Percentiles rank a stretch among this genome's conserved stretches.
Evolutionary conservation across 2,329 filamentous ascomycete species (phyloP).

Genomic region (Ciborinia camelliae): DNA sequence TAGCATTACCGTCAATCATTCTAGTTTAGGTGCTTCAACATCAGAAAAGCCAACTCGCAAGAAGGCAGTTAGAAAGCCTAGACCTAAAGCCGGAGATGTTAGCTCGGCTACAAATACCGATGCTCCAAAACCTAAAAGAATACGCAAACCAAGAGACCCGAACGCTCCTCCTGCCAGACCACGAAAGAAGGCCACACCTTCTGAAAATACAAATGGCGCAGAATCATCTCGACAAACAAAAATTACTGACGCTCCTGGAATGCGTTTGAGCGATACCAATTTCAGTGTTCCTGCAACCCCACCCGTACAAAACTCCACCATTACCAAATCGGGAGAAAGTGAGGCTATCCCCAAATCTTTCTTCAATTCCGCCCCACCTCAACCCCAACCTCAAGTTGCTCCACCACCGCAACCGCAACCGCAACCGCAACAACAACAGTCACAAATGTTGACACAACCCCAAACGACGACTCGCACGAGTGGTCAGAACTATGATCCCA

Average conservation of each 20-base stretch:
- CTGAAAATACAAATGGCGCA: conserved; percentile 28
- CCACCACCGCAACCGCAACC: conserved; percentile 16
- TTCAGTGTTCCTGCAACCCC: conserved; percentile 24
- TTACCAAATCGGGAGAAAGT: conserved; percentile 39
- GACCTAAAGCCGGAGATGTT: conserved; percentile 43
- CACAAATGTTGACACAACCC: conserved; percentile 25
- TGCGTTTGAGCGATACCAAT: conserved; percentile 13
- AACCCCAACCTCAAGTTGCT: conserved; percentile 10
- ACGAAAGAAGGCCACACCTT: conserved; percentile 50
- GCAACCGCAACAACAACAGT: conserved; percentile 15
- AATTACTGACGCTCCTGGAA: conserved; percentile 9
- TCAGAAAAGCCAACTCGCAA: conserved; percentile 43
- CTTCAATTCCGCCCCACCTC: conserved; percentile 26
- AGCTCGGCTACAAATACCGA: conserved; percentile 43
- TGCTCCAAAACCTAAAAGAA: conserved; percentile 46
- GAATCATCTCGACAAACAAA: conserved; percentile 17
- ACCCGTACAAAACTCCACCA: conserved; percentile 10
- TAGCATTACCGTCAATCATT: conserved; percentile 29
- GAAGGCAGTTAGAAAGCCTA: conserved; percentile 65
- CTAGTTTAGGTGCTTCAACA: conserved; percentile 22
- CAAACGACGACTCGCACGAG: conserved; percentile 58
- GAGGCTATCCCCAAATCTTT: conserved; percentile 40
- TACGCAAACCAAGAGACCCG: conserved; percentile 57
- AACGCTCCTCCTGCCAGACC: conserved; percentile 53
- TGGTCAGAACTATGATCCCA: conserved; percentile 85